Conservation (phyloP, 108 stramenopile species). For the Pseudonitzschia delicatissima region DNA sequence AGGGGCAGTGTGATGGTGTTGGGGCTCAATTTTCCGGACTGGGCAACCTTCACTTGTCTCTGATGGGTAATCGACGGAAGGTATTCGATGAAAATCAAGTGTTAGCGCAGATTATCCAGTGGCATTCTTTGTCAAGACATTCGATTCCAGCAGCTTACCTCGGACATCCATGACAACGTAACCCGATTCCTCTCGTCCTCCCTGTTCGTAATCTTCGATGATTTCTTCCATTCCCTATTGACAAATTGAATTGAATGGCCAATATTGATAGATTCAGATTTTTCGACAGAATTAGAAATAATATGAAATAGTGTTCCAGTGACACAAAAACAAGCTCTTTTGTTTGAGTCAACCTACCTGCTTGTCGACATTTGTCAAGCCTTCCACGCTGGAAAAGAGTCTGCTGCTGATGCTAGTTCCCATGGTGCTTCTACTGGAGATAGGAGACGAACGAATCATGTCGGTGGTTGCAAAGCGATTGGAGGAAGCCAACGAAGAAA, state of each 20-base stretch:
- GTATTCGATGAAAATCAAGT: no score
- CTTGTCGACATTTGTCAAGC: not conserved
- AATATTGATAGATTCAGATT: no score
- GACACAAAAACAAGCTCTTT: no score
- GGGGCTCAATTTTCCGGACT: conserved; percentile 61
- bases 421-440: not conserved
- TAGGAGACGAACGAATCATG: not conserved
- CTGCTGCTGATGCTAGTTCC: not conserved
- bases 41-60: conserved; percentile 44
- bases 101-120: no score
- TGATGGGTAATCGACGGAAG: no score
- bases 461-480: not conserved
- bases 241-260: no score
- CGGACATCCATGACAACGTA: conserved; percentile 78
- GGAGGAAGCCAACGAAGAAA: not conserved
- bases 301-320: no score
- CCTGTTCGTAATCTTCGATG: conserved; percentile 57
- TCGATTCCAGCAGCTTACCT: not conserved
- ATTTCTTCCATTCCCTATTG: conserved; percentile 82
- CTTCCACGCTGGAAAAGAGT: not conserved
- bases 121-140: no score
- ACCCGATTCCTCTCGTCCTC: conserved; percentile 59
- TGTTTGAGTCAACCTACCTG: no score
- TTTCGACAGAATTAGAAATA: no score
- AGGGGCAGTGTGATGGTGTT: conserved; percentile 61